Evolutionary conservation across 1,139 yeast genomes (phyloP).

Genomic region (Fermentozyma sake): DNA sequence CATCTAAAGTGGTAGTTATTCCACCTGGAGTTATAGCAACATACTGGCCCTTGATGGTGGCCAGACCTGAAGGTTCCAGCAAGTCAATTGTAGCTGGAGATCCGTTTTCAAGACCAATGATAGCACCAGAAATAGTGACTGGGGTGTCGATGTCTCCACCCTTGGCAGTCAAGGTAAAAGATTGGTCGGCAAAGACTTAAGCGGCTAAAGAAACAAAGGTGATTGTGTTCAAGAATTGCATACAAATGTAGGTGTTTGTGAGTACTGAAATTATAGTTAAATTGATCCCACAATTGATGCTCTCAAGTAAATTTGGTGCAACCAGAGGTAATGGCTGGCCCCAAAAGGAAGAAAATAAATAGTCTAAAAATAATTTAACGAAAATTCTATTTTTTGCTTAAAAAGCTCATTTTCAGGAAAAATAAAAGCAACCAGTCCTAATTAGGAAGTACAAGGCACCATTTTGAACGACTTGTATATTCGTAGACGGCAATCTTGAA

Average conservation of each 20-base stretch:
- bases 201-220: slow-evolving; percentile 25
- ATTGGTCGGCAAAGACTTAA: slow-evolving; percentile 26
- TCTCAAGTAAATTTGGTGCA: not conserved
- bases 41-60: slow-evolving; percentile 17
- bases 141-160: slow-evolving; percentile 21
- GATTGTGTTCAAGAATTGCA: slow-evolving; percentile 17
- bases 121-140: slow-evolving; percentile 15
- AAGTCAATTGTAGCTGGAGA: slow-evolving; percentile 18
- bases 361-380: slow-evolving; percentile 2
- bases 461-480: no score
- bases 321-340: not conserved
- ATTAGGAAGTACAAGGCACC: no score
- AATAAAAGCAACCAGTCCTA: no score
- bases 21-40: slow-evolving; percentile 14
- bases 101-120: slow-evolving; percentile 16
- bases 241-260: no score
- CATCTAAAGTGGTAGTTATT: slow-evolving; percentile 8
- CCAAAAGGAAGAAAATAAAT: not conserved
- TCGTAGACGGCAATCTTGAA: no score
- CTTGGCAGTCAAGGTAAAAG: slow-evolving; percentile 22
- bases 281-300: no score
- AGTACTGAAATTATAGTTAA: no score
- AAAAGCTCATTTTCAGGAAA: no score
- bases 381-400: no score
- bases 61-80: slow-evolving; percentile 28